Conservation (phyloP, 768 basidiomycete species). For the Leucocoprinus sp. region DNA sequence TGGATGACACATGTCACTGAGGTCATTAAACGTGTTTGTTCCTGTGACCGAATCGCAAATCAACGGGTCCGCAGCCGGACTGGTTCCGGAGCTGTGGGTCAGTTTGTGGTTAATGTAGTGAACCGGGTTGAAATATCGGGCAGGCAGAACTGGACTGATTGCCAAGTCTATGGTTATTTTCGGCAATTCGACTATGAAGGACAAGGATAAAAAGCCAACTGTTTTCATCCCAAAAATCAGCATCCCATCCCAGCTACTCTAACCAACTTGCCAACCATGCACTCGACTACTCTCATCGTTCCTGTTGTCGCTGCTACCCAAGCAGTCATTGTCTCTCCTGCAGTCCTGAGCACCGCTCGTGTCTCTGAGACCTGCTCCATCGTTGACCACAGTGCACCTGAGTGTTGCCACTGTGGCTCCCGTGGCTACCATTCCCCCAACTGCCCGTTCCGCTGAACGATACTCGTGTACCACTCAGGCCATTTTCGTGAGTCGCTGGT, state of each 20-base stretch:
- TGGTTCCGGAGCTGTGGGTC: not conserved
- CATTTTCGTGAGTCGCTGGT: conserved; percentile 1
- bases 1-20: conserved; percentile 16
- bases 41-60: conserved; percentile 21
- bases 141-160: not conserved
- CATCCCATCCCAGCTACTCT: conserved; percentile 9
- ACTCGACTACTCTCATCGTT: conserved; percentile 15
- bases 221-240: conserved; percentile 13
- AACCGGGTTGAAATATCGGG: conserved; percentile 19
- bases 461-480: not conserved
- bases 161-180: conserved; percentile 12
- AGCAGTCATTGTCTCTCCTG: conserved; percentile 12
- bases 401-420: conserved; percentile 74
- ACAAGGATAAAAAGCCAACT: conserved; percentile 9
- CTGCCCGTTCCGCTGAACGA: conserved; percentile 49
- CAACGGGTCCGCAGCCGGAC: conserved; percentile 23
- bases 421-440: conserved; percentile 50
- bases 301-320: conserved; percentile 15
- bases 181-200: conserved; percentile 8
- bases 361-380: conserved; percentile 16
- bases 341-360: conserved; percentile 18
- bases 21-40: conserved; percentile 19
- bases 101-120: conserved; percentile 13
- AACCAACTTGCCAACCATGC: conserved; percentile 17
- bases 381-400: conserved; percentile 52